These are phyloP conservation scores for Colletotrichum horii DNA, from an alignment of 2,329 filamentous ascomycete genomes.

Conservation along the genomic window DNA sequence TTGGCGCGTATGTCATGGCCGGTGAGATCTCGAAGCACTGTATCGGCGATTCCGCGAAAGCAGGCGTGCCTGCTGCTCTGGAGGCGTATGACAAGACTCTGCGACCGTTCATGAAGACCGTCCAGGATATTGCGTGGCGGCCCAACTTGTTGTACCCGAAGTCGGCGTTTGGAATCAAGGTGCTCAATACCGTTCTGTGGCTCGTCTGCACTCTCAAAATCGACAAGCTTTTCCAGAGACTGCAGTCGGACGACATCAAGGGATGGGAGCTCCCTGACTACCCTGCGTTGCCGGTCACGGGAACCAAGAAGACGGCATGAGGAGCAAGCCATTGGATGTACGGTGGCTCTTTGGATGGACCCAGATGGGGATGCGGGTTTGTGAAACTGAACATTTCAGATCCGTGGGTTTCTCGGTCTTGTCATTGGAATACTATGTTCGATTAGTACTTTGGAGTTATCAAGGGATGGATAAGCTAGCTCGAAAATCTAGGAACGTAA, in stretches of 20 bases:
- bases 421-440: neutral
- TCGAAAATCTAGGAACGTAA: neutral
- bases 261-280: constrained; percentile 15
- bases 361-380: neutral
- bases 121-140: constrained; percentile 35
- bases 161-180: neutral
- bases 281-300: neutral
- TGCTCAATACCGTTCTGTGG: constrained; percentile 4
- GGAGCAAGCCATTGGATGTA: neutral
- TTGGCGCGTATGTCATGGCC: constrained; percentile 61
- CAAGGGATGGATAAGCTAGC: neutral
- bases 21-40: constrained; percentile 50
- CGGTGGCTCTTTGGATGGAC: neutral
- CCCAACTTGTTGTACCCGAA: constrained; percentile 10
- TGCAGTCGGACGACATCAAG: constrained; percentile 10
- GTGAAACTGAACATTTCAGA: neutral
- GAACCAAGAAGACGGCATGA: neutral
- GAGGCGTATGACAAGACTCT: constrained; percentile 48
- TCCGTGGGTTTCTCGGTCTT: neutral
- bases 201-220: neutral
- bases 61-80: constrained; percentile 36
- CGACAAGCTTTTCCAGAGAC: constrained; percentile 6
- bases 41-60: neutral
- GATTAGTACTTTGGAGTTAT: neutral
- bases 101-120: constrained; percentile 46